A percentile compares a stretch with the other conserved stretches of the same genome.
Evolutionary conservation across 768 basidiomycete genomes (phyloP).

Genomic region (Naganishia kalamii): DNA sequence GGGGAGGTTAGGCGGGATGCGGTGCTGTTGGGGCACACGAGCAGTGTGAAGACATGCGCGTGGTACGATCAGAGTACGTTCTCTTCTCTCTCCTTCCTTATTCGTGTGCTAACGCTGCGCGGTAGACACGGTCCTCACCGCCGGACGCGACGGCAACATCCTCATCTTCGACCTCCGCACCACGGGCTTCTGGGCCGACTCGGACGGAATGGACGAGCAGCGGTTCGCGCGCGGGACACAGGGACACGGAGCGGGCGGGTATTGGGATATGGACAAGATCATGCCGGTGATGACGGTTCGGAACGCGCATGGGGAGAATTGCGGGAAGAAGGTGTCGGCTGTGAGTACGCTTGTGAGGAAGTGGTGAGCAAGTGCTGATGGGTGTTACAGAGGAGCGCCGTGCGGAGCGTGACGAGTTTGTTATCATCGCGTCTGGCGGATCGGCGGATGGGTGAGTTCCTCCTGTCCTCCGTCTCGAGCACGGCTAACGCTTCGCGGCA

Average conservation of each 20-base stretch:
- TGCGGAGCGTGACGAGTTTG: slow-evolving; percentile 37
- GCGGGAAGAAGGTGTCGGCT: slow-evolving; percentile 15
- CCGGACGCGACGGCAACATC: slow-evolving; percentile 44
- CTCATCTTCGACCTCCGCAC: slow-evolving; percentile 40
- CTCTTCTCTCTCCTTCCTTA: too few relatives aligned
- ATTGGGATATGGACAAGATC: slow-evolving; percentile 1
- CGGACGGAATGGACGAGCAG: background rate
- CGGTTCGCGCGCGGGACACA: background rate
- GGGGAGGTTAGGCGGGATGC: slow-evolving; percentile 16
- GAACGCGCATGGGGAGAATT: slow-evolving; percentile 35
- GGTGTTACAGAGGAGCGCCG: slow-evolving; percentile 13
- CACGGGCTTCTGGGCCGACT: background rate
- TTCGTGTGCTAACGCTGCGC: too few relatives aligned
- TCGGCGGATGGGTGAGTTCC: slow-evolving; percentile 45
- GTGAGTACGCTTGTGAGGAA: slow-evolving; percentile 2
- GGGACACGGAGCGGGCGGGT: background rate
- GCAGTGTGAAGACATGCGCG: slow-evolving; percentile 36
- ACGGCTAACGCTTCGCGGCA: too few relatives aligned
- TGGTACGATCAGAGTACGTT: slow-evolving; percentile 38
- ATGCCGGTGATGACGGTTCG: slow-evolving; percentile 34
- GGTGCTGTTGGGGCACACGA: slow-evolving; percentile 37
- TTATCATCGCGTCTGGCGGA: slow-evolving; percentile 43
- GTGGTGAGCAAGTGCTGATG: slow-evolving; percentile 21
- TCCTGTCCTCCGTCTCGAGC: background rate
- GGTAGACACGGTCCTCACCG: slow-evolving; percentile 32